These are phyloP conservation scores for Exophiala lecanii-corni DNA, from an alignment of 2,329 filamentous ascomycete species.

Conservation along the genomic window DNA sequence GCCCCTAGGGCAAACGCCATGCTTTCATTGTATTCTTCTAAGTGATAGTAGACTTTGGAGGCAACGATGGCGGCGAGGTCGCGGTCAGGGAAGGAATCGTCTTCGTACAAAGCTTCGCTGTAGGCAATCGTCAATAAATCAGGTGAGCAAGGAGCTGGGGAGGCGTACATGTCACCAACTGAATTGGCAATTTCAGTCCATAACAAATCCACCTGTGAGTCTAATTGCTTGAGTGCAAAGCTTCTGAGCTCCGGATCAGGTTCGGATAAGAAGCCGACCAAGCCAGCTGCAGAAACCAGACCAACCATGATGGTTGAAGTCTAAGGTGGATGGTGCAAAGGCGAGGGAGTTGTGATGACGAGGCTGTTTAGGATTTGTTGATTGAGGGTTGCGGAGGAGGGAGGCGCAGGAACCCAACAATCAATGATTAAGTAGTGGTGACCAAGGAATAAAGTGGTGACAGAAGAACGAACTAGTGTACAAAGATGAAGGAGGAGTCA, in stretches of 20 bases:
- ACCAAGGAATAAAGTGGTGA: too few species aligned
- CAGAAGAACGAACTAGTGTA: slow-evolving; percentile 23
- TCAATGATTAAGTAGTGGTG: too few species aligned
- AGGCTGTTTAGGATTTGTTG: slow-evolving; percentile 9
- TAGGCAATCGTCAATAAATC: slow-evolving; percentile 17
- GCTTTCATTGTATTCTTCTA: slow-evolving; percentile 98
- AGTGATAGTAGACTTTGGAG: slow-evolving; percentile 97
- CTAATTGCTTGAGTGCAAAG: slow-evolving; percentile 90
- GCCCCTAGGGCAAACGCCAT: slow-evolving; percentile 97
- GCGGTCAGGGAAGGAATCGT: slow-evolving; percentile 88
- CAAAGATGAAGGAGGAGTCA: slow-evolving; percentile 13
- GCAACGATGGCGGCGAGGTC: slow-evolving; percentile 91
- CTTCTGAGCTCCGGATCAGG: slow-evolving; percentile 90
- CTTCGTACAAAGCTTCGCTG: slow-evolving; percentile 96
- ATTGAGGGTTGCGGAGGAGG: slow-evolving; percentile 11
- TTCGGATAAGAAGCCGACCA: slow-evolving; percentile 92
- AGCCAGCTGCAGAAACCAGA: slow-evolving; percentile 87
- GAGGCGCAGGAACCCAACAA: too few species aligned
- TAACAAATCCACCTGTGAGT: slow-evolving; percentile 92
- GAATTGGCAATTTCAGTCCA: slow-evolving; percentile 96
- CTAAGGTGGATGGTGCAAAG: neutral
- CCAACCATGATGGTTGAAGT: slow-evolving; percentile 64
- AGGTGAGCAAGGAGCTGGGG: slow-evolving; percentile 6
- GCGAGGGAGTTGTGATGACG: slow-evolving; percentile 2
- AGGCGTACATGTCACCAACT: slow-evolving; percentile 82